Evolutionary conservation across 2,329 filamentous ascomycete genomes (phyloP).

Genomic region (Colletotrichum noveboracense): DNA sequence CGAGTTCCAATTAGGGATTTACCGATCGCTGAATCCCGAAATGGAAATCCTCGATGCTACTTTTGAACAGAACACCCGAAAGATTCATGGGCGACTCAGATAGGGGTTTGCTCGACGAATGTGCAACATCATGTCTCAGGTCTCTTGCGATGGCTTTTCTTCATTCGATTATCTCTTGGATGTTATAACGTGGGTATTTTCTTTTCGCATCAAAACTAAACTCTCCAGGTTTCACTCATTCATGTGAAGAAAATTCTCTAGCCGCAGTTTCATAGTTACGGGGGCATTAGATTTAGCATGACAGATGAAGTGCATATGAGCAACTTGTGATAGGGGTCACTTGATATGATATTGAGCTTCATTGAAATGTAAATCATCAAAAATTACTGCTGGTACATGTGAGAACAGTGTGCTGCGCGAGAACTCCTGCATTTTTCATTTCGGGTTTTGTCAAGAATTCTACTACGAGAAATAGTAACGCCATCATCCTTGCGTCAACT

Average conservation of each 20-base stretch:
- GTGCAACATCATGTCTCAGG: not conserved
- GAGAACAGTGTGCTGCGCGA: not conserved
- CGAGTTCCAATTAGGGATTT: fast-evolving
- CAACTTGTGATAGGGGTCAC: not conserved
- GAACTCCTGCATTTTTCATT: not conserved
- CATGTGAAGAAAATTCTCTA: not conserved
- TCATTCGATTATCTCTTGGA: not conserved
- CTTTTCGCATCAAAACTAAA: not conserved
- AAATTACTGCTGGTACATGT: not conserved
- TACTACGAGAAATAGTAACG: not conserved
- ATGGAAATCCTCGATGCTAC: not conserved
- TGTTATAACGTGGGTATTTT: not conserved
- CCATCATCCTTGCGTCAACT: not conserved
- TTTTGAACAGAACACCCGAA: not conserved
- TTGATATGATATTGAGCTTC: not conserved
- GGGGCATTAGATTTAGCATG: not conserved
- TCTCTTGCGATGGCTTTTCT: not conserved
- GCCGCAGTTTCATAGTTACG: not conserved
- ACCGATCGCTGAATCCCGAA: not conserved
- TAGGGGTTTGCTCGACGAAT: not conserved
- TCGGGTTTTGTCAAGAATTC: not conserved
- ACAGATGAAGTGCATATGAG: not conserved
- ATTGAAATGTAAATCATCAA: not conserved
- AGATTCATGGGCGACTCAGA: not conserved
- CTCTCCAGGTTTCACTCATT: not conserved